Conservation (phyloP, 148 eudicot genomes). For the Bassia scoparia region DNA sequence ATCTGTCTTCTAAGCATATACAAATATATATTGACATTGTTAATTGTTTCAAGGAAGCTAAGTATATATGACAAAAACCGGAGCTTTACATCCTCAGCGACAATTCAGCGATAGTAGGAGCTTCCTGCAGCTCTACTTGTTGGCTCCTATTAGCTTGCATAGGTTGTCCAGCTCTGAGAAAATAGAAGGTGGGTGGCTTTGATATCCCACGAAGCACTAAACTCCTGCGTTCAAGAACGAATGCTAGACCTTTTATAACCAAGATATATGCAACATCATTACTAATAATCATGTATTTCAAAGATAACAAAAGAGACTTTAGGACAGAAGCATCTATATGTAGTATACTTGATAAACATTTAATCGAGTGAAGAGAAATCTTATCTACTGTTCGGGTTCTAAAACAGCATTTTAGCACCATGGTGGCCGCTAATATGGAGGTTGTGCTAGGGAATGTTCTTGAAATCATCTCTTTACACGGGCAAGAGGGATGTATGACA, state of each 20-base stretch:
- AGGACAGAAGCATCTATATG: neutral
- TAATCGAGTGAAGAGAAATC: neutral
- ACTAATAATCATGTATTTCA: neutral
- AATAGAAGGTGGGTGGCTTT: conserved; percentile 78
- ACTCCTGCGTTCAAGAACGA: conserved; percentile 43
- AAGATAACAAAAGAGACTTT: neutral
- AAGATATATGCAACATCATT: neutral
- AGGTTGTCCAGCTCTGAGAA: conserved; percentile 55
- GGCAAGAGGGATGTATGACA: neutral
- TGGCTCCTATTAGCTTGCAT: conserved; percentile 64
- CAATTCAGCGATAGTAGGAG: conserved; percentile 37
- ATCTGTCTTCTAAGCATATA: too few species aligned
- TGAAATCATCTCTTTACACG: neutral
- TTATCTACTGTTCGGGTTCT: neutral
- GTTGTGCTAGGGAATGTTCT: neutral
- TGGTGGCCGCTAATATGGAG: neutral
- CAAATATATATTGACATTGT: too few species aligned
- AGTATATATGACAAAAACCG: too few species aligned
- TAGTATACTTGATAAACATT: too few species aligned
- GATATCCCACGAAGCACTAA: conserved; percentile 65
- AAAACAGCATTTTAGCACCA: neutral
- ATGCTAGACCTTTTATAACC: neutral
- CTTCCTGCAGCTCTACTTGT: conserved; percentile 58
- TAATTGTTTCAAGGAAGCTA: too few species aligned
- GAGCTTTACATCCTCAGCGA: conserved; percentile 16